These are phyloP conservation scores for Gliomastix tumulicola DNA, from an alignment of 2,329 filamentous ascomycete species.

Conservation along the genomic window DNA sequence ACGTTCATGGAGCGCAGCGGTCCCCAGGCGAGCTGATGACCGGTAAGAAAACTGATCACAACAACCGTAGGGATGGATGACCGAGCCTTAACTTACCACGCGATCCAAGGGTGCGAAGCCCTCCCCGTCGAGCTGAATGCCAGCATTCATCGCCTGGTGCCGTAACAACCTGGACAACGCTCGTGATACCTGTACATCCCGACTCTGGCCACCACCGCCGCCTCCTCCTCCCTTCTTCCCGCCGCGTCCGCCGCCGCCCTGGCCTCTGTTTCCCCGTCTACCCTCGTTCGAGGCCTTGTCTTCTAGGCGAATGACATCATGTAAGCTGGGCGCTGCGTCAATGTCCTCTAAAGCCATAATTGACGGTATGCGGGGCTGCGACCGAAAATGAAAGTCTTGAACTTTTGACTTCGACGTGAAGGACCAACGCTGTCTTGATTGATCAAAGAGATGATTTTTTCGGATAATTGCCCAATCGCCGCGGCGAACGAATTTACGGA, in stretches of 20 bases:
- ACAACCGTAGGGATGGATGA: not conserved
- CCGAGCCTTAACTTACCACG: slow-evolving; percentile 43
- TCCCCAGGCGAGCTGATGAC: slow-evolving; percentile 40
- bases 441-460: too few relatives aligned
- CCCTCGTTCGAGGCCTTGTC: not conserved
- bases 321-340: too few relatives aligned
- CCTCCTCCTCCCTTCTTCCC: slow-evolving; percentile 20
- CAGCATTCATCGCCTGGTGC: slow-evolving; percentile 50
- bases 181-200: slow-evolving; percentile 44
- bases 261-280: not conserved
- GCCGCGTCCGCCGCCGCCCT: not conserved
- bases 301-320: not conserved
- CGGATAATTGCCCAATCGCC: too few relatives aligned
- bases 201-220: slow-evolving; percentile 20
- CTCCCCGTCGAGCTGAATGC: slow-evolving; percentile 49
- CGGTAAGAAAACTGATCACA: not conserved
- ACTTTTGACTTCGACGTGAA: too few relatives aligned
- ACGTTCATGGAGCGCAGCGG: slow-evolving; percentile 62
- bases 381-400: too few relatives aligned
- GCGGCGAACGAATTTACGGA: too few relatives aligned
- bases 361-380: too few relatives aligned
- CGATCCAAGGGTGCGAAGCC: slow-evolving; percentile 51
- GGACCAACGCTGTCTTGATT: too few relatives aligned
- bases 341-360: too few relatives aligned
- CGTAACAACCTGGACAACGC: slow-evolving; percentile 47